These are phyloP conservation scores for Pseudozyma thailandica DNA, from an alignment of 1,284 basidiomycete species.

Conservation along the genomic window DNA sequence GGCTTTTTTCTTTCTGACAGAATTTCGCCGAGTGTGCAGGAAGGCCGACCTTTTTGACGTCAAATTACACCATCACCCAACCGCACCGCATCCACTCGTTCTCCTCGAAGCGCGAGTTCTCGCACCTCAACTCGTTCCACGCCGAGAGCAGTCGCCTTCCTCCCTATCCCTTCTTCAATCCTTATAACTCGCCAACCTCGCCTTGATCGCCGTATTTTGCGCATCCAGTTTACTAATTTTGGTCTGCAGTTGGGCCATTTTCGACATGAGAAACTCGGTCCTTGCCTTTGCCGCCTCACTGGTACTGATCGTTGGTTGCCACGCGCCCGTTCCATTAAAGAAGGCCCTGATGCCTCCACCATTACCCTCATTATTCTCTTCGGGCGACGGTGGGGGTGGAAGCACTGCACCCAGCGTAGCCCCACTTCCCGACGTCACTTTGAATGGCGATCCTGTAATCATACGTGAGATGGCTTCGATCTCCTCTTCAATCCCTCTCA, in stretches of 20 bases:
- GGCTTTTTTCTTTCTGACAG: not conserved
- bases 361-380: conserved; percentile 7
- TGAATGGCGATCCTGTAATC: conserved; percentile 65
- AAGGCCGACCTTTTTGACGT: not conserved
- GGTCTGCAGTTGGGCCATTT: conserved; percentile 78
- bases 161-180: conserved; percentile 17
- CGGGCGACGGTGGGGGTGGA: conserved; percentile 2
- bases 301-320: conserved; percentile 58
- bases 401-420: conserved; percentile 25
- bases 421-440: conserved; percentile 55
- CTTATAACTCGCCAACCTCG: conserved; percentile 18
- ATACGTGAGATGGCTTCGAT: conserved; percentile 69
- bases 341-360: conserved; percentile 5
- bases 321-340: conserved; percentile 7
- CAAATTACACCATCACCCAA: not conserved
- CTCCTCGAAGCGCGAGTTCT: too few species aligned
- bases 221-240: conserved; percentile 70
- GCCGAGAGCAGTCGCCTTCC: too few species aligned
- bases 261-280: conserved; percentile 77
- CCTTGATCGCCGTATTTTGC: conserved; percentile 41
- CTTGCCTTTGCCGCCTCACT: conserved; percentile 75
- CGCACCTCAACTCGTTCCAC: too few species aligned
- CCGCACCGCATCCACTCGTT: not conserved
- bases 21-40: not conserved
- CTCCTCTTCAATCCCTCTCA: conserved; percentile 81